Percentiles rank a stretch among this genome's conserved stretches.
Conservation (phyloP, 345 rosid genomes). For the Lepidium africanum region DNA sequence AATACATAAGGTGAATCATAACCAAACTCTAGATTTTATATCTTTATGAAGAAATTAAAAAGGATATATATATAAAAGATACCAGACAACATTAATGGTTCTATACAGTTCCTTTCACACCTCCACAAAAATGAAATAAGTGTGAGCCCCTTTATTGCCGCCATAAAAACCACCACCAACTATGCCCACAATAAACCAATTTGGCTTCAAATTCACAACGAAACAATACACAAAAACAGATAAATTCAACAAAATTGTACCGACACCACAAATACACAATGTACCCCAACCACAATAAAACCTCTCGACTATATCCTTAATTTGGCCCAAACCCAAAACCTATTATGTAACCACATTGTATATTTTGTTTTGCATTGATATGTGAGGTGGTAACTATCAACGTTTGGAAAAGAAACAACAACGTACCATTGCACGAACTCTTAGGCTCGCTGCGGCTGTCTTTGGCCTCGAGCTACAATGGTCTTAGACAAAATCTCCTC, state of each 20-base stretch:
- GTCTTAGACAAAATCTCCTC: constrained; percentile 30
- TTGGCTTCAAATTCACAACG: background rate
- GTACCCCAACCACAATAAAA: constrained; percentile 4
- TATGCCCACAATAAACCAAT: background rate
- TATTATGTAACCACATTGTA: background rate
- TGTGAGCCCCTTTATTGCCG: background rate
- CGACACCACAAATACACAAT: constrained; percentile 14
- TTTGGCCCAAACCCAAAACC: background rate
- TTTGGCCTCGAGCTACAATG: constrained; percentile 19
- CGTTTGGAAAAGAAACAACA: background rate
- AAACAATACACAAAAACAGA: background rate
- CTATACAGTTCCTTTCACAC: background rate
- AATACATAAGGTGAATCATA: too few relatives aligned
- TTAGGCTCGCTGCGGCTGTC: constrained; percentile 13
- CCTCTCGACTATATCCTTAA: background rate
- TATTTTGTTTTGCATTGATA: background rate
- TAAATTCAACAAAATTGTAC: background rate
- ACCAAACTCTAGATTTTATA: too few relatives aligned
- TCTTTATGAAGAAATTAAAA: too few relatives aligned
- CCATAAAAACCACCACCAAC: constrained; percentile 8
- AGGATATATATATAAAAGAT: too few relatives aligned
- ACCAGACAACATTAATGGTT: background rate
- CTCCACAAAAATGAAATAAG: background rate
- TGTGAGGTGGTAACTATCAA: background rate
- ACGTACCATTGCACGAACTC: constrained; percentile 4